Base-by-base conservation (phyloP, 352 stramenopile species). In the Globisporangium mamillatum region DNA sequence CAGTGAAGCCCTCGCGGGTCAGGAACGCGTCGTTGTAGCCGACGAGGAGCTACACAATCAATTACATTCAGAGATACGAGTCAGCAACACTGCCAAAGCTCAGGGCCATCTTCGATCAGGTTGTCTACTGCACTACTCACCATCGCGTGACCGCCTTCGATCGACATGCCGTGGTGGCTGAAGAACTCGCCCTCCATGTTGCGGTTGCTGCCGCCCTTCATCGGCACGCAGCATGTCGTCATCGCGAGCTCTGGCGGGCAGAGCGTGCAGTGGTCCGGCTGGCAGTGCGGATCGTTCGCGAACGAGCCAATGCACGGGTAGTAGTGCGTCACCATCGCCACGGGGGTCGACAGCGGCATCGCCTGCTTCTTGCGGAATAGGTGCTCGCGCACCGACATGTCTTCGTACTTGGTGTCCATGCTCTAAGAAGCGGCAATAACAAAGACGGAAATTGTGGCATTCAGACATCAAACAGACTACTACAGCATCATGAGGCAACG, bases 181-280 rank as follows among this genome's bases (percentile, higher is more conserved):
- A 92, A 92, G 72, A 91, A 94, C 63, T 94, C 86, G 50, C 84
- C 86, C 66, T 94, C 84, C 84, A 94, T 92, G 74, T 94, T 94
- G 62, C 80, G 81, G 59, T 90, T 92, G 67, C 70, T 79, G 6
- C 86, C 79, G 53, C 81, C 82, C 54, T 84, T 89, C 20, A 91
- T 69, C 10, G 86, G 84, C 52, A 94, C 76, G 58, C 86, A 94
- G 64, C 86, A 94, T n/a, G 82, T 92, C 10, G 86, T 92, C 50
- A 84, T 89, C 18, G 81, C 71, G 79, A 94, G 85, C 20, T 92
- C 80, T 12, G 79, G 79, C 14, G 84, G 86, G n/a, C 86, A 94
- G 2, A 94, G 57, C 12, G 84, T 92, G 65, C 84, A 94, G 4
- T 64, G 66, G 24, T 89, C 82, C 2, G 80, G 75, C 53, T 87